Percentiles rank a stretch among this genome's conserved stretches.
Evolutionary conservation across 768 basidiomycete genomes (phyloP).

Genomic region (Boletus tylopilopsis): DNA sequence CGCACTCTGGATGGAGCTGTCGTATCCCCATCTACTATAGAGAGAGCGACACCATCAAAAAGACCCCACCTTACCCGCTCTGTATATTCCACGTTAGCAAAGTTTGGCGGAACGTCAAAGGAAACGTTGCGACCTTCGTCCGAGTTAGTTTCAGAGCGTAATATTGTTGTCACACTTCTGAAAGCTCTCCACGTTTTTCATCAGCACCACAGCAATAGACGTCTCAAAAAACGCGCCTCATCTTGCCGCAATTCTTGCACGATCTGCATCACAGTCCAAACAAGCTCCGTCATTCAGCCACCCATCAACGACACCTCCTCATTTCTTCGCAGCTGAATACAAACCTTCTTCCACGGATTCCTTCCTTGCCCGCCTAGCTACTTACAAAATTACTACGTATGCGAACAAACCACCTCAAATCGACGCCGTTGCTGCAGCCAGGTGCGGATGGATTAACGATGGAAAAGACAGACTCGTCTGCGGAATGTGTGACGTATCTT

Average conservation of each 20-base stretch:
- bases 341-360: conserved; percentile 74
- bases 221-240: conserved; percentile 62
- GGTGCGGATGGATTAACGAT: conserved; percentile 81
- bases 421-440: conserved; percentile 76
- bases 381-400: conserved; percentile 78
- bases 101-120: conserved; percentile 66
- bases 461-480: conserved; percentile 78
- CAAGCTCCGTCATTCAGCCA: conserved; percentile 48
- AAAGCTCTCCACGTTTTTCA: neutral
- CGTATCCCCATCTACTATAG: conserved; percentile 29
- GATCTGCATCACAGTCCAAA: conserved; percentile 53
- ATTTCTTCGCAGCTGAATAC: conserved; percentile 61
- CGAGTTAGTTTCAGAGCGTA: conserved; percentile 11
- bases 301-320: conserved; percentile 27
- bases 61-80: conserved; percentile 55
- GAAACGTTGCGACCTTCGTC: conserved; percentile 34
- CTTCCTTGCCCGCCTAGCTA: conserved; percentile 69
- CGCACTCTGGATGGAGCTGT: conserved; percentile 67
- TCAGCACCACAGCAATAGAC: conserved; percentile 14
- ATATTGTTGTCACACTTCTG: conserved; percentile 1
- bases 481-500: conserved; percentile 65
- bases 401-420: conserved; percentile 71
- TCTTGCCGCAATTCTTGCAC: conserved; percentile 66
- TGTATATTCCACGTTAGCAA: conserved; percentile 73
- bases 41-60: conserved; percentile 41